A percentile compares a stretch with the other conserved stretches of the same genome.
Conservation (phyloP, 345 rosid species). For the Eucalyptus globulus region DNA sequence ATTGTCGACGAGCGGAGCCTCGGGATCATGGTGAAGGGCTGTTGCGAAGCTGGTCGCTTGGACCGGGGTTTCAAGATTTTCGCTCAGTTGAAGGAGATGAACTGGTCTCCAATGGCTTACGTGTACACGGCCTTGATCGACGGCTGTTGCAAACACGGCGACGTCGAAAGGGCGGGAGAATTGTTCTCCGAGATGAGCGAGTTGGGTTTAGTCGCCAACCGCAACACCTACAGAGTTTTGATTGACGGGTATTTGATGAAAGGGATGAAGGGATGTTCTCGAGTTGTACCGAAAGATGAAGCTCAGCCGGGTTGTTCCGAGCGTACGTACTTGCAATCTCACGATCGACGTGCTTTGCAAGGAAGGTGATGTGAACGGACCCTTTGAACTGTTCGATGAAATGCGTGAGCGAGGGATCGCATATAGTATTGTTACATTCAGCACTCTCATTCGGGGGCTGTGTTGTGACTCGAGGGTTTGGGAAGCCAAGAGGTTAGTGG, state of each 20-base stretch:
- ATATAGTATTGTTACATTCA: conserved; percentile 50
- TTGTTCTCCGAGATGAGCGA: conserved; percentile 40
- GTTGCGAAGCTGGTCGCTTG: conserved; percentile 47
- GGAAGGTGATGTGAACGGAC: conserved; percentile 22
- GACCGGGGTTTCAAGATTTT: conserved; percentile 30
- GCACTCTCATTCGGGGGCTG: conserved; percentile 47
- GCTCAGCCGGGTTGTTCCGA: conserved; percentile 35
- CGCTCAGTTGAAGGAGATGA: conserved; percentile 29
- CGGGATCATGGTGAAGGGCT: conserved; percentile 66
- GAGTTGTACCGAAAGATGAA: conserved; percentile 53
- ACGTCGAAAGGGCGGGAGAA: conserved; percentile 32
- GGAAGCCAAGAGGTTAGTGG: conserved; percentile 40
- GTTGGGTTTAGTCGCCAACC: conserved; percentile 55
- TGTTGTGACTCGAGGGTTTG: conserved; percentile 22
- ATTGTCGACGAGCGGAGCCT: conserved; percentile 55
- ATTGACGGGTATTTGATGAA: conserved; percentile 54
- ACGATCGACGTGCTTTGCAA: conserved; percentile 41
- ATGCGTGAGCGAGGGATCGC: conserved; percentile 56
- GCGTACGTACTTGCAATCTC: conserved; percentile 49
- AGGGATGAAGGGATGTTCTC: conserved; percentile 48
- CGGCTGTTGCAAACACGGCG: conserved; percentile 67
- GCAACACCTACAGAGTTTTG: conserved; percentile 63
- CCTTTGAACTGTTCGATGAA: conserved; percentile 60
- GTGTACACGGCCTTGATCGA: conserved; percentile 71
- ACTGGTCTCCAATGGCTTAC: conserved; percentile 45